Conservation (phyloP, 352 stramenopile genomes). For the Globisporangium rhizosaccharum region DNA sequence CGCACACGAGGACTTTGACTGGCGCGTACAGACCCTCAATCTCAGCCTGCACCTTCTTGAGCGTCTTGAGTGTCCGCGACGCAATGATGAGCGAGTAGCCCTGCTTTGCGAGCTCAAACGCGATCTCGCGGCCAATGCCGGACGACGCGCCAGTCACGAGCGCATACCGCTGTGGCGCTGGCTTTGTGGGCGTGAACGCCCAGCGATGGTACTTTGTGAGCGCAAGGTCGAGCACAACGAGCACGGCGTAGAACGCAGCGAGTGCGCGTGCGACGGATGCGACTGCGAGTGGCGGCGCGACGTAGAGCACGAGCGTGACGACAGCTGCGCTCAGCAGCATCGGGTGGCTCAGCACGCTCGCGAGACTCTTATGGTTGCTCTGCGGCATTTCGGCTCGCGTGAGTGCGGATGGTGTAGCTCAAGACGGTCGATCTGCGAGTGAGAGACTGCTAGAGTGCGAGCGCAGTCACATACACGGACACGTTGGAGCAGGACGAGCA, state of each 20-base stretch:
- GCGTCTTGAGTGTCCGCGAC: constrained; percentile 41
- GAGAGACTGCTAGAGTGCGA: too few species aligned
- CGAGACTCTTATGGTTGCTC: too few species aligned
- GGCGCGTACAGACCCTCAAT: constrained; percentile 67
- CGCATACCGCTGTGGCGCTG: constrained; percentile 47
- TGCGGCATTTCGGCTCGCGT: too few species aligned
- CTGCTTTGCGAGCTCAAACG: constrained; percentile 70
- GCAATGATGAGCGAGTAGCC: constrained; percentile 76
- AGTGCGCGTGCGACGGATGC: too few species aligned
- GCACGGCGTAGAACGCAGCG: constrained; percentile 9
- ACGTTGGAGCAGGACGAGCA: too few species aligned
- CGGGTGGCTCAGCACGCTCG: too few species aligned
- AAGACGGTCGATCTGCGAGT: too few species aligned
- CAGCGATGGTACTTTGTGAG: constrained; percentile 64
- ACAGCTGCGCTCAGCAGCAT: neutral
- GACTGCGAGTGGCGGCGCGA: too few species aligned
- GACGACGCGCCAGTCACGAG: constrained; percentile 72
- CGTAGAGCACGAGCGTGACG: too few species aligned
- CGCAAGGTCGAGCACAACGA: constrained; percentile 28
- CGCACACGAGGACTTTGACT: constrained; percentile 49
- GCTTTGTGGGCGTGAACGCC: constrained; percentile 43
- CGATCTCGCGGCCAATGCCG: constrained; percentile 73
- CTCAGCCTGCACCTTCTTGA: constrained; percentile 65
- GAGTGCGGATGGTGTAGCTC: neutral
- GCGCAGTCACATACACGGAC: too few species aligned